These are phyloP conservation scores for Mallotus japonicus DNA, from an alignment of 441 rosid species.

Conservation along the genomic window DNA sequence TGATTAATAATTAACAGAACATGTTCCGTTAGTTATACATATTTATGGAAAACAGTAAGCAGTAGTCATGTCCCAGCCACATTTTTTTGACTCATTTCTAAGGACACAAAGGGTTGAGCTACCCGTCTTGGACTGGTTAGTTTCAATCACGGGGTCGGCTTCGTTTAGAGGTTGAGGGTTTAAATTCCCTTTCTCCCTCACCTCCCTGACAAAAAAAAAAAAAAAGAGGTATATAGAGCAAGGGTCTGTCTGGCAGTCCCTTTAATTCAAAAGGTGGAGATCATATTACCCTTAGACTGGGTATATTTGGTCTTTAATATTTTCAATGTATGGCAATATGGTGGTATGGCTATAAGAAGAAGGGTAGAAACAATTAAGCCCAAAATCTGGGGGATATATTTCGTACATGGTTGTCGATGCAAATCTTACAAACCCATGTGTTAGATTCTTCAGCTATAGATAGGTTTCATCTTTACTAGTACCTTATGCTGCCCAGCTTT, in stretches of 20 bases:
- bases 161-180: no score
- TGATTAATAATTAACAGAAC: slow-evolving; percentile 1
- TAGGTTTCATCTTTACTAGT: slow-evolving; percentile 33
- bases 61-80: slow-evolving; percentile 18
- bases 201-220: no score
- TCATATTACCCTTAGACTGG: background rate
- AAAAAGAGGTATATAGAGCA: slow-evolving; percentile 8
- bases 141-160: no score
- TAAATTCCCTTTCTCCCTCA: no score
- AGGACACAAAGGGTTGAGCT: no score
- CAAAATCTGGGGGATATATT: slow-evolving; percentile 32
- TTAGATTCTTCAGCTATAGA: slow-evolving; percentile 47
- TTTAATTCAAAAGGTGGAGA: slow-evolving; percentile 5
- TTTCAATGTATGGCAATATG: background rate
- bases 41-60: background rate
- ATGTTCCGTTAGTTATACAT: slow-evolving; percentile 5
- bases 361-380: slow-evolving; percentile 2
- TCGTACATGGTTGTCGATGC: slow-evolving; percentile 32
- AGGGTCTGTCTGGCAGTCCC: background rate
- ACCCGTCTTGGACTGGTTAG: no score
- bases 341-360: slow-evolving; percentile 11
- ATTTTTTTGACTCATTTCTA: slow-evolving; percentile 19
- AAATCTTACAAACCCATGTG: slow-evolving; percentile 50
- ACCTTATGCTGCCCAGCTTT: slow-evolving; percentile 35
- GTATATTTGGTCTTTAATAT: background rate